Evolutionary conservation across 176 grass and related monocot genomes (phyloP).

Genomic region (Lolium rigidum): DNA sequence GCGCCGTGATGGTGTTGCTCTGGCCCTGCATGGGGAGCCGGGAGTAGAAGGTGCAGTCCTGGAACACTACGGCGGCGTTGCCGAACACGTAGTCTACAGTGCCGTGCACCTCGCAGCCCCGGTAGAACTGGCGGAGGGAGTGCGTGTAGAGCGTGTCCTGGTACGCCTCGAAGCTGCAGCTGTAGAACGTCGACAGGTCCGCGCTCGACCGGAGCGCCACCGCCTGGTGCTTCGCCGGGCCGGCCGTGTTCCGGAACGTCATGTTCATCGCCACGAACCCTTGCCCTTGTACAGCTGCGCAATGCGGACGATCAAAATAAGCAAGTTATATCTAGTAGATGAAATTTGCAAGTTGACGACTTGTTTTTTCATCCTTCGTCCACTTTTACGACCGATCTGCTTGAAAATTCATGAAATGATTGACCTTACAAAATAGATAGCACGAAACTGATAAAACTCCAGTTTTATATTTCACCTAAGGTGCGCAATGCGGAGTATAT

Average conservation of each 20-base stretch:
- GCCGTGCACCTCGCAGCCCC: constrained; percentile 68
- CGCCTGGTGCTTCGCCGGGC: constrained; percentile 64
- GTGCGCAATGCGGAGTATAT: too few relatives aligned
- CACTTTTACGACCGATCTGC: background rate
- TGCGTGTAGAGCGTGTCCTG: constrained; percentile 87
- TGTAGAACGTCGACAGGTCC: constrained; percentile 68
- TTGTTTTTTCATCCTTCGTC: background rate
- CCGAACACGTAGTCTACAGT: constrained; percentile 87
- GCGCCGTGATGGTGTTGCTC: constrained; percentile 85
- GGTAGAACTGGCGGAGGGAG: constrained; percentile 85
- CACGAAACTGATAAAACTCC: too few relatives aligned
- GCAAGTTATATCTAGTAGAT: background rate
- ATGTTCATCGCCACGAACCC: constrained; percentile 81
- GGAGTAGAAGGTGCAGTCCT: constrained; percentile 71
- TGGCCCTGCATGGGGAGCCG: constrained; percentile 64
- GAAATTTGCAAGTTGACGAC: too few relatives aligned
- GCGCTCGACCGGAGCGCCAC: constrained; percentile 68
- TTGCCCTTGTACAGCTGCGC: constrained; percentile 61
- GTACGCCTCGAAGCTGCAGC: constrained; percentile 76
- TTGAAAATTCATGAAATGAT: background rate
- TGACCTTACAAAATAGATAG: background rate
- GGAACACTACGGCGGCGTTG: constrained; percentile 81
- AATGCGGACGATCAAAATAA: background rate
- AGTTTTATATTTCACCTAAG: too few relatives aligned
- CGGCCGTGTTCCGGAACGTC: constrained; percentile 76